phyloP scores from a whole-genome alignment of 2,329 filamentous ascomycete genomes.

The Colletotrichum sansevieriae region DNA sequence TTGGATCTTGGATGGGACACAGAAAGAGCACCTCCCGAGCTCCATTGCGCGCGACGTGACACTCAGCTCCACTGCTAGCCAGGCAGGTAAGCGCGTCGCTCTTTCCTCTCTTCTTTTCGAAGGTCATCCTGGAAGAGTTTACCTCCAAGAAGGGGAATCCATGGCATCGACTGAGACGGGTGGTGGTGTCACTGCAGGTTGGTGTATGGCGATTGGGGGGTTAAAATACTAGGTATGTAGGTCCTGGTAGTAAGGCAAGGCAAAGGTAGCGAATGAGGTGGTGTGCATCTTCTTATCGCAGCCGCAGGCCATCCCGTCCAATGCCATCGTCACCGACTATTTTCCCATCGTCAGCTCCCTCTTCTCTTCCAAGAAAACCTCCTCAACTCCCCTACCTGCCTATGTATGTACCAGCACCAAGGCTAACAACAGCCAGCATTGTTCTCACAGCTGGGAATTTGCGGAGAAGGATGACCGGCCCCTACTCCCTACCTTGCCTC shows the following conservation, averaged over 20 bases:
- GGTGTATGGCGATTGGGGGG: constrained; percentile 12
- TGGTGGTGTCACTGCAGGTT: constrained; percentile 22
- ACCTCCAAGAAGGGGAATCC: not conserved
- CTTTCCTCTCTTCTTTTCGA: not conserved
- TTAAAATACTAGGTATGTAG: too few relatives aligned
- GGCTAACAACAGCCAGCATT: not conserved
- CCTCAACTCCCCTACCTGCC: too few relatives aligned
- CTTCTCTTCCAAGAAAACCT: too few relatives aligned
- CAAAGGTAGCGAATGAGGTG: not conserved
- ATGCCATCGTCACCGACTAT: constrained; percentile 27
- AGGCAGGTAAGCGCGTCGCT: not conserved
- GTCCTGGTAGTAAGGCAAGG: too few relatives aligned
- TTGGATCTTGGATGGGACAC: constrained; percentile 27
- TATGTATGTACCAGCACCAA: not conserved
- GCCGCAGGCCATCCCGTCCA: constrained; percentile 25
- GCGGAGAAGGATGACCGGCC: not conserved
- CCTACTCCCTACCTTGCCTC: not conserved
- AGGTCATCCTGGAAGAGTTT: not conserved
- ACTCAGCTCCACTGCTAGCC: constrained; percentile 3
- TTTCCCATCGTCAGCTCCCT: constrained; percentile 14
- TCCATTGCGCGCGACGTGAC: constrained; percentile 13
- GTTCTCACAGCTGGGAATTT: too few relatives aligned
- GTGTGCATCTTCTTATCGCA: constrained; percentile 26
- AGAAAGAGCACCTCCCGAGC: not conserved
- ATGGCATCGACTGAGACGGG: not conserved